Percentiles rank a stretch among this genome's conserved stretches.
These are phyloP conservation scores for Pythium oligandrum DNA, from an alignment of 352 stramenopile genomes.

Conservation along the genomic window DNA sequence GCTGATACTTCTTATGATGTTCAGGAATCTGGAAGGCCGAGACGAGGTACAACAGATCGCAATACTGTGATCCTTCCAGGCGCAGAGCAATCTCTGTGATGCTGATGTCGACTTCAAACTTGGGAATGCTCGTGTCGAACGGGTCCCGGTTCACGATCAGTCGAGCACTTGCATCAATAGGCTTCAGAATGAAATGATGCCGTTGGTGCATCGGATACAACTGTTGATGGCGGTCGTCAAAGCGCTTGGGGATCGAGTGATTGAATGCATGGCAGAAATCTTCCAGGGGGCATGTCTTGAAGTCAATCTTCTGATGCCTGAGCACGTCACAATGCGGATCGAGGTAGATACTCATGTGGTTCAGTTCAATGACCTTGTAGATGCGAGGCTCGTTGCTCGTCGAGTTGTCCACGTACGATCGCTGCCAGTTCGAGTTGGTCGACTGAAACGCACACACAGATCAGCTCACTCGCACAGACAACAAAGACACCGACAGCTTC, in stretches of 20 bases:
- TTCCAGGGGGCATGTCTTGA: constrained; percentile 64
- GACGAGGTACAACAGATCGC: constrained; percentile 76
- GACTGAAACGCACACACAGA: constrained; percentile 33
- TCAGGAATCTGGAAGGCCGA: constrained; percentile 66
- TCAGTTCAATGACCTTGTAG: constrained; percentile 87
- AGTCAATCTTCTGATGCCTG: constrained; percentile 48
- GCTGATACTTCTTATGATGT: constrained; percentile 74
- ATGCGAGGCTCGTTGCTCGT: constrained; percentile 83
- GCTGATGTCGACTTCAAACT: constrained; percentile 79
- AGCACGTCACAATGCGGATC: constrained; percentile 76
- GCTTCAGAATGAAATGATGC: constrained; percentile 84
- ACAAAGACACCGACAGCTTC: constrained; percentile 1
- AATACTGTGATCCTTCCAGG: constrained; percentile 85
- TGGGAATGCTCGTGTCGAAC: constrained; percentile 66
- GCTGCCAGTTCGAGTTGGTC: constrained; percentile 85
- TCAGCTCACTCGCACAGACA: neutral
- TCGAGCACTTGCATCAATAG: constrained; percentile 71
- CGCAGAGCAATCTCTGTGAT: constrained; percentile 75
- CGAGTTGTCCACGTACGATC: constrained; percentile 71
- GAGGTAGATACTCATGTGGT: constrained; percentile 84
- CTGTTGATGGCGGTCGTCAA: constrained; percentile 66
- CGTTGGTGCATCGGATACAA: constrained; percentile 68
- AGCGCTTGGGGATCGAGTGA: constrained; percentile 76
- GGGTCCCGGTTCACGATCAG: constrained; percentile 83
- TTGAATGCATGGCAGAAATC: constrained; percentile 77